Evolutionary conservation across 208 protist species (phyloP), one percentile per base, ranked within the genome.

Genomic region (Polymyxa betae): DNA sequence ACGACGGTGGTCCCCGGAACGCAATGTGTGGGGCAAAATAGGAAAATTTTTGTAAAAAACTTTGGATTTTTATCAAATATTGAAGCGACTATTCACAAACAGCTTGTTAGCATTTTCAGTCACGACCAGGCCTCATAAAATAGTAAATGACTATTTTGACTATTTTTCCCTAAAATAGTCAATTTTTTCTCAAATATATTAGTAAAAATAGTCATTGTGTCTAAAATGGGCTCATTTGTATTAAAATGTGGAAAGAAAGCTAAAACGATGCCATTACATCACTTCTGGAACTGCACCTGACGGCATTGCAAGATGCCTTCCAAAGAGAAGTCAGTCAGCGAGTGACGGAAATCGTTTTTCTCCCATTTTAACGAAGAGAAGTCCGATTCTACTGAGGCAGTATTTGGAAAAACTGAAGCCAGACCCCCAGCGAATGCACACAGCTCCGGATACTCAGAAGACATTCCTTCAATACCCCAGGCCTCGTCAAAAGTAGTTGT

Each of bases 251-350:
- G 5, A 60, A 60, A 60, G 12, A 60, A 60, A 60, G 49, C 49
- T 60, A 24, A 60, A 24, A 60, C 49, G 24, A 29, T 60, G 49
- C 5, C 49, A 5, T 60, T 60, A 5, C 5, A 29, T 60, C 24
- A 60, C 12, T 60, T 5, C 24, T 60, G 49, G 49, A 29, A 24
- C 12, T 29, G 49, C 49, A 60, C 24, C 24, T 24, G 49, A 5
- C 49, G 49, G 24, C 49, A 60, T 82, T 82, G 72, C n/a, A 82
- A 82, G 72, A 43, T 45, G 16, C 72, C 16, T 43, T 82, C 72
- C n/a, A 82, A 82, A 40, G 72, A 82, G n/a, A 82, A 82, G 40
- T 82, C 72, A 12, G 72, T 82, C 35, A 82, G 72, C 10, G 35
- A 82, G 40, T 35, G 35, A 82, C 72, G 72, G 12, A 45, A 35